These are phyloP conservation scores for Pezicula neosporulosa DNA, from an alignment of 2,329 filamentous ascomycete species.

Conservation along the genomic window DNA sequence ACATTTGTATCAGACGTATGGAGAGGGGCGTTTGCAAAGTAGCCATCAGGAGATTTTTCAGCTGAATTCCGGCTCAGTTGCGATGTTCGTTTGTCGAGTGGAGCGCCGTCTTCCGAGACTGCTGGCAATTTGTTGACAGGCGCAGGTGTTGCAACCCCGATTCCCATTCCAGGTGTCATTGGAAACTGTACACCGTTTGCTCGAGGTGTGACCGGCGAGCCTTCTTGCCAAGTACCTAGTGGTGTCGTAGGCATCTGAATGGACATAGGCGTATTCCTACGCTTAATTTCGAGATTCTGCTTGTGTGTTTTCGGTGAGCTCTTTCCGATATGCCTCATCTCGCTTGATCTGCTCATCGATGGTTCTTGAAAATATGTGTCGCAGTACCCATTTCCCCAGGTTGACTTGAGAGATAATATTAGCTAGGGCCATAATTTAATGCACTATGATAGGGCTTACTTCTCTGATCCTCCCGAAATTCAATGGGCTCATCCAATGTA, in stretches of 20 bases:
- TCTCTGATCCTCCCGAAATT: constrained; percentile 90
- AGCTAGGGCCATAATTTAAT: constrained; percentile 10
- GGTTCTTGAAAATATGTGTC: constrained; percentile 85
- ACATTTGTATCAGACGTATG: constrained; percentile 37
- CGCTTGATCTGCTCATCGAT: constrained; percentile 87
- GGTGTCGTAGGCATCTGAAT: constrained; percentile 52
- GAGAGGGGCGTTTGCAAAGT: constrained; percentile 66
- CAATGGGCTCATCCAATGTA: constrained; percentile 65
- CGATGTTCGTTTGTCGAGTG: constrained; percentile 52
- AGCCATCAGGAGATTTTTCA: constrained; percentile 61
- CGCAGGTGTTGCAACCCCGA: constrained; percentile 71
- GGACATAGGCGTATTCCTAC: constrained; percentile 55
- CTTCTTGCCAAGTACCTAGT: constrained; percentile 32
- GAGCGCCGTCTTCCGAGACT: constrained; percentile 43
- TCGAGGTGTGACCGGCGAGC: constrained; percentile 54
- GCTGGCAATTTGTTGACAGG: constrained; percentile 36
- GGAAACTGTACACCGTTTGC: constrained; percentile 60
- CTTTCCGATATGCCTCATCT: constrained; percentile 70
- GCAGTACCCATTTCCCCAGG: constrained; percentile 91
- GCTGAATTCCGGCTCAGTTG: constrained; percentile 57
- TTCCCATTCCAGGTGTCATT: constrained; percentile 73
- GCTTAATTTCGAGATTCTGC: constrained; percentile 52
- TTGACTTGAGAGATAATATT: constrained; percentile 62
- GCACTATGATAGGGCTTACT: constrained; percentile 50
- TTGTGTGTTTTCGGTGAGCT: constrained; percentile 60